phyloP scores from a whole-genome alignment of 2,329 filamentous ascomycete genomes.

The Colletotrichum orchidophilum region DNA sequence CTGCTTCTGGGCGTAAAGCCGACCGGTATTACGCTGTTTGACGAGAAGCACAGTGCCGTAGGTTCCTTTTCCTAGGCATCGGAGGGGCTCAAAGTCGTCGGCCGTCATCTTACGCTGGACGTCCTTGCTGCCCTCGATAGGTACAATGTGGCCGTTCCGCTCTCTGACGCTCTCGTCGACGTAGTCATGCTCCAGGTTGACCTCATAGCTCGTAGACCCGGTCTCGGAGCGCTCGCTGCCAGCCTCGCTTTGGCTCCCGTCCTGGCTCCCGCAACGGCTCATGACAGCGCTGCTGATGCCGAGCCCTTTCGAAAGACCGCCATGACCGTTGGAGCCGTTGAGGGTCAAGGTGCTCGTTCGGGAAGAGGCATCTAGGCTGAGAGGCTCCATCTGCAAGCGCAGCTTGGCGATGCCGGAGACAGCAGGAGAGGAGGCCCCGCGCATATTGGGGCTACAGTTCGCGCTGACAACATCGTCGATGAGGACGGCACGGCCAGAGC shows the following conservation, averaged over 20 bases:
- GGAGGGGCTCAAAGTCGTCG: conserved; percentile 88
- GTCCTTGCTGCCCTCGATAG: conserved; percentile 64
- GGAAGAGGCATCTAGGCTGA: conserved; percentile 71
- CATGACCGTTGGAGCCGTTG: conserved; percentile 56
- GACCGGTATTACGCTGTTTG: conserved; percentile 86
- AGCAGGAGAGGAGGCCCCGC: conserved; percentile 60
- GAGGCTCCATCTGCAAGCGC: conserved; percentile 81
- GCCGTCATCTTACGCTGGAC: conserved; percentile 85
- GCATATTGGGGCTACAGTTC: conserved; percentile 70
- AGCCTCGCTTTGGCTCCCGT: conserved; percentile 61
- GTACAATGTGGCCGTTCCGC: conserved; percentile 53
- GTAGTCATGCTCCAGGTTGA: conserved; percentile 86
- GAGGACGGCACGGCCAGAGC: conserved; percentile 49
- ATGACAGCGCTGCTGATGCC: conserved; percentile 65
- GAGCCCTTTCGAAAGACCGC: conserved; percentile 38
- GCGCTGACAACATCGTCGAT: conserved; percentile 68
- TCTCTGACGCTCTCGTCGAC: conserved; percentile 71
- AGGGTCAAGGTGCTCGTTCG: conserved; percentile 66
- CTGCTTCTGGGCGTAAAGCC: conserved; percentile 96
- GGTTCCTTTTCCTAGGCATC: conserved; percentile 94
- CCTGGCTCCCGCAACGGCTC: conserved; percentile 63
- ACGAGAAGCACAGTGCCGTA: conserved; percentile 96
- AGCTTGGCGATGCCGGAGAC: conserved; percentile 83
- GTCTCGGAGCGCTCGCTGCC: conserved; percentile 73
- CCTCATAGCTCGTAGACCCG: conserved; percentile 79